These are phyloP conservation scores for Rhizopogon vesiculosus DNA, from an alignment of 768 basidiomycete species.

Conservation along the genomic window DNA sequence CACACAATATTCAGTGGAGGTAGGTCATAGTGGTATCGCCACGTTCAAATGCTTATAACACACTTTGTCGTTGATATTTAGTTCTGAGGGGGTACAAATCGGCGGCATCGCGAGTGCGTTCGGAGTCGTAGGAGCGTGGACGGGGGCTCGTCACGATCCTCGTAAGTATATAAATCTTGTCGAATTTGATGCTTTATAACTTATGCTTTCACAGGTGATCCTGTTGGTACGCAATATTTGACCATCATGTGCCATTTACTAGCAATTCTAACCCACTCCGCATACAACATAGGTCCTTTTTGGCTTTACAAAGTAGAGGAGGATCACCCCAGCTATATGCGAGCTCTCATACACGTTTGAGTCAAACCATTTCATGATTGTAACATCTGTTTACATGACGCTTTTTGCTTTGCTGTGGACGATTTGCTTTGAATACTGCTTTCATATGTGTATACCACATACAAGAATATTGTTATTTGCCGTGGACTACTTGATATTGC, in stretches of 20 bases:
- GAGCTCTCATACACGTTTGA: constrained; percentile 15
- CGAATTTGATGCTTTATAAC: background rate
- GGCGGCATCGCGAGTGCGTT: constrained; percentile 61
- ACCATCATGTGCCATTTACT: background rate
- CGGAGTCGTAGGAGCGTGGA: constrained; percentile 69
- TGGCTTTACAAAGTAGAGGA: constrained; percentile 65
- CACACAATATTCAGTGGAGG: constrained; percentile 53
- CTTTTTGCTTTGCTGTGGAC: background rate
- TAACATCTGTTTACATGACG: background rate
- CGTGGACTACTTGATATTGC: background rate
- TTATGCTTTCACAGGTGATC: constrained; percentile 42
- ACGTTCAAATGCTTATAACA: background rate
- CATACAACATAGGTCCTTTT: constrained; percentile 49
- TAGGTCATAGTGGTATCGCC: constrained; percentile 18
- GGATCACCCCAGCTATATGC: constrained; percentile 29
- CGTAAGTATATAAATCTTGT: constrained; percentile 27
- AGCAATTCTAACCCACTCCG: background rate
- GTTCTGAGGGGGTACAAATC: constrained; percentile 64
- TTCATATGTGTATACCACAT: constrained; percentile 26
- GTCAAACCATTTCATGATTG: background rate
- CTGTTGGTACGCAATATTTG: constrained; percentile 45
- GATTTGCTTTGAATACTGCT: background rate
- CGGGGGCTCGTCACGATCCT: constrained; percentile 53
- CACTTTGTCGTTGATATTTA: constrained; percentile 22
- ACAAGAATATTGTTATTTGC: constrained; percentile 13